Percentiles rank a stretch among this genome's conserved stretches.
These are phyloP conservation scores for Exserohilum turcica DNA, from an alignment of 2,329 filamentous ascomycete species.

Conservation along the genomic window DNA sequence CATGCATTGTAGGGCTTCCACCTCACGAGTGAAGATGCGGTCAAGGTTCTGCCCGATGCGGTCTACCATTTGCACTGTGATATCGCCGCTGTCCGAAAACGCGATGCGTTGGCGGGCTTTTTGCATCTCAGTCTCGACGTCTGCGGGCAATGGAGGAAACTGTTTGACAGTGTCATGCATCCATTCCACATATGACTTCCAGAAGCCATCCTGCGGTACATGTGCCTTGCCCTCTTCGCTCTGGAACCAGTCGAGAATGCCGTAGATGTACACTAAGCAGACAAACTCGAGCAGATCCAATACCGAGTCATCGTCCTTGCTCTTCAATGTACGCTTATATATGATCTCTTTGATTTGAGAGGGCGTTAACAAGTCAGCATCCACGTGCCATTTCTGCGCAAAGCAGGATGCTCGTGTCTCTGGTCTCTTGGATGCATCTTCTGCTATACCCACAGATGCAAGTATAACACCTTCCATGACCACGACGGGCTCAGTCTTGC, in stretches of 20 bases:
- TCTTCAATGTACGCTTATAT: slow-evolving; percentile 11
- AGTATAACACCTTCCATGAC: slow-evolving; percentile 10
- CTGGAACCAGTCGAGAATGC: slow-evolving; percentile 8
- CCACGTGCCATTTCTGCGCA: slow-evolving; percentile 9
- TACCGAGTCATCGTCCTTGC: slow-evolving; percentile 10
- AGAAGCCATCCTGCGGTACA: slow-evolving; percentile 8
- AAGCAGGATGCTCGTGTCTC: slow-evolving; percentile 12
- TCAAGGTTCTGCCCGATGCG: slow-evolving; percentile 10
- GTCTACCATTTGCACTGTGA: slow-evolving; percentile 12
- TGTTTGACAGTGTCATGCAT: slow-evolving; percentile 10
- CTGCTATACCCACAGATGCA: slow-evolving; percentile 5
- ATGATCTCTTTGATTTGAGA: slow-evolving; percentile 9
- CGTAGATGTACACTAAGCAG: slow-evolving; percentile 10
- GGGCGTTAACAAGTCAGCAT: slow-evolving; percentile 5
- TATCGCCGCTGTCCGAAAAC: slow-evolving; percentile 7
- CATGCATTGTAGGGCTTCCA: slow-evolving; percentile 13
- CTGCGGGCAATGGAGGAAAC: slow-evolving; percentile 2
- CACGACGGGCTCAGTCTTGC: slow-evolving; percentile 3
- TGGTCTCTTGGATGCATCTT: slow-evolving; percentile 1
- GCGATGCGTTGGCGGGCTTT: slow-evolving; percentile 5
- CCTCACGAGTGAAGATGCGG: slow-evolving; percentile 8
- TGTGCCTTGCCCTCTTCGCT: slow-evolving; percentile 8
- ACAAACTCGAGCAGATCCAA: slow-evolving; percentile 10
- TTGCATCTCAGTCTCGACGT: slow-evolving; percentile 9
- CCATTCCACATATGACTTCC: slow-evolving; percentile 11